A percentile compares a stretch with the other conserved stretches of the same genome.
These are phyloP conservation scores for Claviceps africana DNA, from an alignment of 2,329 filamentous ascomycete species.

Conservation along the genomic window DNA sequence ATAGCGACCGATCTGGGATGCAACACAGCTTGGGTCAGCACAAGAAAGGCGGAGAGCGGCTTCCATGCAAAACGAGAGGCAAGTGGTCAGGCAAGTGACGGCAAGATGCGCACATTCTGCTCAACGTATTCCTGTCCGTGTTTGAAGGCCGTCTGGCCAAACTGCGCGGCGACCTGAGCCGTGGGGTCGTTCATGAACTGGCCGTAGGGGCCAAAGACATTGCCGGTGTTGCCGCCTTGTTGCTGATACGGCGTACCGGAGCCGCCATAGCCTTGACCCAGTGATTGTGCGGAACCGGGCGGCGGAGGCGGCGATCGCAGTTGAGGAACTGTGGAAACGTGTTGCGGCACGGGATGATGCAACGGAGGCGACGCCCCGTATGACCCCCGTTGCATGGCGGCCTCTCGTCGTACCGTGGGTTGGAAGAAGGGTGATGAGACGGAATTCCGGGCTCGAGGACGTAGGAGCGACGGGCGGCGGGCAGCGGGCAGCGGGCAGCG, in stretches of 20 bases:
- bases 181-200: constrained; percentile 94
- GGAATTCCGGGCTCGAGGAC: too few species aligned
- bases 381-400: constrained; percentile 66
- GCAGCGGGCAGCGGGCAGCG: not conserved
- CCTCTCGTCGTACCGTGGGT: not conserved
- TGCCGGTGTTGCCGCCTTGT: constrained; percentile 37
- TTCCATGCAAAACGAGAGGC: not conserved
- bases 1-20: constrained; percentile 46
- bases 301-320: constrained; percentile 86
- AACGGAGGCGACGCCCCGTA: constrained; percentile 86
- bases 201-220: constrained; percentile 60
- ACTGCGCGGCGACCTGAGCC: constrained; percentile 85
- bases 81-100: too few species aligned
- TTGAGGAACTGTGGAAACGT: constrained; percentile 95
- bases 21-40: constrained; percentile 7
- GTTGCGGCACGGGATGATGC: constrained; percentile 93
- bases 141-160: constrained; percentile 81
- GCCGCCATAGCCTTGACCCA: constrained; percentile 45
- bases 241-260: constrained; percentile 57
- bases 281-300: constrained; percentile 52
- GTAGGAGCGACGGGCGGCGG: not conserved
- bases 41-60: not conserved
- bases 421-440: too few species aligned
- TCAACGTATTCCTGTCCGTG: constrained; percentile 91
- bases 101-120: constrained; percentile 59